Evolutionary conservation across 345 rosid genomes (phyloP).

Genomic region (Cardamine occulta): DNA sequence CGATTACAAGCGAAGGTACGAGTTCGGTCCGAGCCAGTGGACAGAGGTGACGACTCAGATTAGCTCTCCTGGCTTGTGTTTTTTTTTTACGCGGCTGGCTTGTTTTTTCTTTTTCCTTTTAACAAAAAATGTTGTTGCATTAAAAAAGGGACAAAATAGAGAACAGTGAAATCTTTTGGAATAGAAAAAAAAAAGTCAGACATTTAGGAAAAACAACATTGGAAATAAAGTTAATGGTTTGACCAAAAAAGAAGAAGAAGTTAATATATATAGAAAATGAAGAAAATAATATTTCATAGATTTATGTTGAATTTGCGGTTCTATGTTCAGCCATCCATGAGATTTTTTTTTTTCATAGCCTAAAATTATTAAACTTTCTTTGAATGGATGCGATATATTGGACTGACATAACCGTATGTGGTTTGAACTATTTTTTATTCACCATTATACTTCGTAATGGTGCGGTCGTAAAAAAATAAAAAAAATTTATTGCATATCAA

Average conservation of each 20-base stretch:
- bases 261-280: no score
- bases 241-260: no score
- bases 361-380: neutral
- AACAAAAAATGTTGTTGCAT: neutral
- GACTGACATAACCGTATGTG: no score
- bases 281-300: neutral
- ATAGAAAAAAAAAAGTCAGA: neutral
- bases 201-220: neutral
- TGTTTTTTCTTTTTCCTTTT: neutral
- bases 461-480: no score
- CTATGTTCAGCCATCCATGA: neutral
- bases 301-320: neutral
- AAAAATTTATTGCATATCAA: no score
- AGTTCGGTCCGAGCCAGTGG: constrained; percentile 46
- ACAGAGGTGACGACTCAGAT: constrained; percentile 41
- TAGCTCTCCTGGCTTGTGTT: constrained; percentile 28
- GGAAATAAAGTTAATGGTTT: neutral
- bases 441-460: no score
- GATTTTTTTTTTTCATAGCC: neutral
- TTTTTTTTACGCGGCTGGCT: constrained; percentile 7
- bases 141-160: constrained; percentile 3
- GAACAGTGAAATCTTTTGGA: neutral
- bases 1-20: constrained; percentile 33
- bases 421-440: no score
- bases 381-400: no score